phyloP scores from a whole-genome alignment of 2,329 filamentous ascomycete species.

The Aspergillus glaucus region DNA sequence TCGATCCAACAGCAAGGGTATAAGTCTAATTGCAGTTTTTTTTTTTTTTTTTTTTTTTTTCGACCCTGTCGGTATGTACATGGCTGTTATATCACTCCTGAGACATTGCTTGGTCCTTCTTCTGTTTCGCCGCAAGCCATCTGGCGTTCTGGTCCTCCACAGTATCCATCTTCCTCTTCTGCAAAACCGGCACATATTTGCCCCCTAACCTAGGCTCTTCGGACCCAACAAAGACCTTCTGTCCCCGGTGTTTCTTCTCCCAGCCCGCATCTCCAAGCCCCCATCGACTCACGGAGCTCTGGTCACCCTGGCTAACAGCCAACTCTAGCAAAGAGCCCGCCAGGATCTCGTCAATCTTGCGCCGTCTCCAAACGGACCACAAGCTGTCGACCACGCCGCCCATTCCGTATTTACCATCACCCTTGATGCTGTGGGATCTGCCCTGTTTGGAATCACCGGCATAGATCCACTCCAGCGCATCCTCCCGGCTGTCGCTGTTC shows the following conservation, averaged over 20 bases:
- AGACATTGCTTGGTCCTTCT: conserved; percentile 25
- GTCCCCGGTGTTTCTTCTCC: conserved; percentile 33
- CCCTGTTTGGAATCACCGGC: conserved; percentile 57
- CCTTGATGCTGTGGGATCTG: conserved; percentile 37
- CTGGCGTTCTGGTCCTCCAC: conserved; percentile 58
- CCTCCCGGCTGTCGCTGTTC: conserved; percentile 43
- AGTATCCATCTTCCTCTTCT: conserved; percentile 50
- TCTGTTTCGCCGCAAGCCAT: conserved; percentile 49
- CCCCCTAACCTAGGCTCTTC: conserved; percentile 50
- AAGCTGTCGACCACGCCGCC: conserved; percentile 65
- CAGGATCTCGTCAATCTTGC: conserved; percentile 86
- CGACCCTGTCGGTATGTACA: background rate
- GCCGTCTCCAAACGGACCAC: conserved; percentile 76
- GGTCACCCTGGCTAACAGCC: conserved; percentile 40
- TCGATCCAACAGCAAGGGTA: background rate
- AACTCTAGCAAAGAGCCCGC: conserved; percentile 66
- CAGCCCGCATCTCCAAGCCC: conserved; percentile 14
- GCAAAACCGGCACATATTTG: conserved; percentile 51
- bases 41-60: conserved; percentile 18
- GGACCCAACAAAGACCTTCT: conserved; percentile 54
- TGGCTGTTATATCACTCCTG: background rate
- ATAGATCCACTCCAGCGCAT: conserved; percentile 72
- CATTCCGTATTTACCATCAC: conserved; percentile 56
- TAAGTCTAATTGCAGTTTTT: conserved; percentile 7
- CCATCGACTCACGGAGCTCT: conserved; percentile 21